These are phyloP conservation scores for Beverwykella pulmonaria DNA, from an alignment of 495 filamentous ascomycete species.

Conservation along the genomic window DNA sequence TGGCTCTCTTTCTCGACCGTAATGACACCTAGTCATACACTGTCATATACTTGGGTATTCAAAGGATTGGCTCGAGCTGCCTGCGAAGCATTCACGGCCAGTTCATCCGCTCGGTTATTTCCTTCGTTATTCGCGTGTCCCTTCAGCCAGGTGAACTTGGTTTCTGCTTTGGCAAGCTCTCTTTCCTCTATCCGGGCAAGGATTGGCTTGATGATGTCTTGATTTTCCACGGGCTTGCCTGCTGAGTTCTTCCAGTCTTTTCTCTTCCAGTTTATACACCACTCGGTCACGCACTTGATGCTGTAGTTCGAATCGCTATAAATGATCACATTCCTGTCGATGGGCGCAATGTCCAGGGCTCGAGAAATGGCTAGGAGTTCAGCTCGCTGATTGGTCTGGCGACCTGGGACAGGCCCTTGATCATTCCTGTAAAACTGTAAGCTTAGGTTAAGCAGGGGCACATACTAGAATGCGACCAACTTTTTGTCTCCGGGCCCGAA, in stretches of 20 bases:
- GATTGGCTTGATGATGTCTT: slow-evolving; percentile 77
- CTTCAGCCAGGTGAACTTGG: slow-evolving; percentile 83
- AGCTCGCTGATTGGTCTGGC: slow-evolving; percentile 92
- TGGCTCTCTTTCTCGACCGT: too few species aligned
- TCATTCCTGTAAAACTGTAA: slow-evolving; percentile 61
- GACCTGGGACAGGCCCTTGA: slow-evolving; percentile 69
- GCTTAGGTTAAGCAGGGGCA: background rate
- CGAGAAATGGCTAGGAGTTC: slow-evolving; percentile 87
- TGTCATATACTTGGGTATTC: too few species aligned
- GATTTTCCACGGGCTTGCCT: slow-evolving; percentile 77
- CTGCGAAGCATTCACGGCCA: slow-evolving; percentile 66
- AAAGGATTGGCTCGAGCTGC: background rate
- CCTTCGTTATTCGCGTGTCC: slow-evolving; percentile 71
- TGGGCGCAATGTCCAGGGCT: slow-evolving; percentile 74
- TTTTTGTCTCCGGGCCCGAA: slow-evolving; percentile 74
- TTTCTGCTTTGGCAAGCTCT: slow-evolving; percentile 59
- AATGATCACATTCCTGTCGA: slow-evolving; percentile 66
- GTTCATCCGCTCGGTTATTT: slow-evolving; percentile 76
- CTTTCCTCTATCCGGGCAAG: slow-evolving; percentile 72
- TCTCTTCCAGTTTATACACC: background rate
- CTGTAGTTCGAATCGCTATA: slow-evolving; percentile 83
- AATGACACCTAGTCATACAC: too few species aligned
- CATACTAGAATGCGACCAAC: slow-evolving; percentile 48
- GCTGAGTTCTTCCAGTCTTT: slow-evolving; percentile 71
- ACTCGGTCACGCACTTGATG: slow-evolving; percentile 65